phyloP scores from a whole-genome alignment of 441 rosid species.

The Croton setiger region DNA sequence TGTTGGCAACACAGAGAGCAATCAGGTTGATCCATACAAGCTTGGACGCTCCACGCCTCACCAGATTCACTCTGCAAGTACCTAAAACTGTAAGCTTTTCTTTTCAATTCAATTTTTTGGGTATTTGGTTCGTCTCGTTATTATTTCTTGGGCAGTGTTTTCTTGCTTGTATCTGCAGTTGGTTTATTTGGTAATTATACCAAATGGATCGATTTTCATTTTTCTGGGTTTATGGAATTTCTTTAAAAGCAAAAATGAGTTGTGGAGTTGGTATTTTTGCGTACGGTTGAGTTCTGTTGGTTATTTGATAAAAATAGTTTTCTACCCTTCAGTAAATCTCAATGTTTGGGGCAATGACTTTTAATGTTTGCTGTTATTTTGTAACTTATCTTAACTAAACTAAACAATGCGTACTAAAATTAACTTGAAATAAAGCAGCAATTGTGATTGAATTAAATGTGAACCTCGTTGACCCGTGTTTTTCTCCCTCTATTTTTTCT shows the following conservation, averaged over 20 bases:
- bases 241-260: neutral
- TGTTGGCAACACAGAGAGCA: conserved; percentile 37
- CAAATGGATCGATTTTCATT: neutral
- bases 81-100: conserved; percentile 55
- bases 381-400: neutral
- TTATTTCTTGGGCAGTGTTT: neutral
- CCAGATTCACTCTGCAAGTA: conserved; percentile 57
- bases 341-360: too few species aligned
- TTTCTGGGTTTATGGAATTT: neutral
- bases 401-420: neutral
- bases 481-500: neutral
- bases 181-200: neutral
- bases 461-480: neutral
- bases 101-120: neutral
- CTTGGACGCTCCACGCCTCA: conserved; percentile 49
- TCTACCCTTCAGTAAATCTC: neutral
- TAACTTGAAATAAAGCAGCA: neutral
- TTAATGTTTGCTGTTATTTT: neutral
- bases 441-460: neutral
- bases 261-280: neutral
- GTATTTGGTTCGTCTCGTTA: neutral
- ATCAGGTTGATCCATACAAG: conserved; percentile 46
- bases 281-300: too few species aligned
- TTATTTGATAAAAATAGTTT: neutral
- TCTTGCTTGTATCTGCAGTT: neutral